Evolutionary conservation across 176 grass and related monocot genomes (phyloP).

Genomic region (Echinochloa phyllopogon): DNA sequence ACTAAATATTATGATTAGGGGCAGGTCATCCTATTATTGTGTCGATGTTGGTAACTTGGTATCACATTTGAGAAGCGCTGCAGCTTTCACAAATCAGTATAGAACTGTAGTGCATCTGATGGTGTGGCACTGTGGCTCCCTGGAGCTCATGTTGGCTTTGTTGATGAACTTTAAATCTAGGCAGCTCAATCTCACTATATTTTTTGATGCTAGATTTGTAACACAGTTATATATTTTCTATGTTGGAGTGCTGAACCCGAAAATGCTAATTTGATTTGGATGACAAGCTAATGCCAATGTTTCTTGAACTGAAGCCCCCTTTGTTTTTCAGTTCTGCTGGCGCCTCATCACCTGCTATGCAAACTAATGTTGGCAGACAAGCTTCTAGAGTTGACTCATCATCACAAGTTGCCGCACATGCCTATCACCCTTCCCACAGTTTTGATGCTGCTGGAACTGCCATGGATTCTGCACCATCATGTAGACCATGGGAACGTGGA

Average conservation of each 20-base stretch:
- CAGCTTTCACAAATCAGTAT: background rate
- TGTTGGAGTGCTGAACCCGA: constrained; percentile 6
- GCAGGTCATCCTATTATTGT: background rate
- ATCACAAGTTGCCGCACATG: constrained; percentile 59
- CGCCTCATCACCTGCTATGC: constrained; percentile 76
- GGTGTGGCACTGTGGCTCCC: background rate
- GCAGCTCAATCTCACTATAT: background rate
- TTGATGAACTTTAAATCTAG: constrained; percentile 7
- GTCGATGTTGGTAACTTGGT: background rate
- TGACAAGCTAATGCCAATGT: background rate
- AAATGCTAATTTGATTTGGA: constrained; percentile 18
- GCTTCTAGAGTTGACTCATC: constrained; percentile 75
- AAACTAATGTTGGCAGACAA: constrained; percentile 75
- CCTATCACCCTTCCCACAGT: constrained; percentile 68
- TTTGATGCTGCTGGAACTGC: constrained; percentile 73
- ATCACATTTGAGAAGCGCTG: background rate
- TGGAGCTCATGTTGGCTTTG: background rate
- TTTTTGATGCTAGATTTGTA: background rate
- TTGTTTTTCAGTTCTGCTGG: constrained; percentile 84
- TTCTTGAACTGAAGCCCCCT: constrained; percentile 21
- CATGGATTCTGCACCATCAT: constrained; percentile 66
- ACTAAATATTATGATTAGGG: background rate
- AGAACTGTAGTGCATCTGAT: background rate
- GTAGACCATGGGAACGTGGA: constrained; percentile 91
- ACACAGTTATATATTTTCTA: background rate